Conservation (phyloP, 1,284 basidiomycete species). For the Heliocybe sulcata region DNA sequence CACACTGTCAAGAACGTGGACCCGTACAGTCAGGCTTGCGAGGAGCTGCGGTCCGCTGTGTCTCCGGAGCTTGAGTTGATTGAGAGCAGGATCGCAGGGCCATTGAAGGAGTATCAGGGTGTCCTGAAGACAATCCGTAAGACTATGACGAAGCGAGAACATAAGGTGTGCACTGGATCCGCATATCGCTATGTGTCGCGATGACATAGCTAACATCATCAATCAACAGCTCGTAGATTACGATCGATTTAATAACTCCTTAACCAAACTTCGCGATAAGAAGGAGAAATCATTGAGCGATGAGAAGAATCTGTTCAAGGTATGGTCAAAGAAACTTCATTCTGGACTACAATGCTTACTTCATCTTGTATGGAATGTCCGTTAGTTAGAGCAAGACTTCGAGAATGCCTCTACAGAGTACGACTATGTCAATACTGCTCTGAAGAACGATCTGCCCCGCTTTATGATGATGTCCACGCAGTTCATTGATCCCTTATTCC, state of each 20-base stretch:
- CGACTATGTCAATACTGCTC: slow-evolving; percentile 89
- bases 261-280: slow-evolving; percentile 95
- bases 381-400: slow-evolving; percentile 94
- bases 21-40: slow-evolving; percentile 68
- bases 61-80: slow-evolving; percentile 94
- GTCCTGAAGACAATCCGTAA: slow-evolving; percentile 90
- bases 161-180: slow-evolving; percentile 59
- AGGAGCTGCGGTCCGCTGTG: slow-evolving; percentile 76
- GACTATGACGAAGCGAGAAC: slow-evolving; percentile 92
- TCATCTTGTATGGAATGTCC: not conserved
- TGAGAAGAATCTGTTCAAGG: slow-evolving; percentile 95
- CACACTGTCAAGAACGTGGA: slow-evolving; percentile 78
- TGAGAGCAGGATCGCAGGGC: slow-evolving; percentile 79
- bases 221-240: slow-evolving; percentile 78
- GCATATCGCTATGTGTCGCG: not conserved
- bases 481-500: slow-evolving; percentile 95
- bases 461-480: slow-evolving; percentile 85
- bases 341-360: not conserved
- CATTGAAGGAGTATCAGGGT: slow-evolving; percentile 84
- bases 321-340: slow-evolving; percentile 18
- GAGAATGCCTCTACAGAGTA: slow-evolving; percentile 94
- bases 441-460: slow-evolving; percentile 90
- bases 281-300: slow-evolving; percentile 92
- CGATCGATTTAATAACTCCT: slow-evolving; percentile 93
- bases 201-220: not conserved